These are phyloP conservation scores for Cryptosporidium sp. DNA, from an alignment of 169 alveolate species.

Conservation along the genomic window DNA sequence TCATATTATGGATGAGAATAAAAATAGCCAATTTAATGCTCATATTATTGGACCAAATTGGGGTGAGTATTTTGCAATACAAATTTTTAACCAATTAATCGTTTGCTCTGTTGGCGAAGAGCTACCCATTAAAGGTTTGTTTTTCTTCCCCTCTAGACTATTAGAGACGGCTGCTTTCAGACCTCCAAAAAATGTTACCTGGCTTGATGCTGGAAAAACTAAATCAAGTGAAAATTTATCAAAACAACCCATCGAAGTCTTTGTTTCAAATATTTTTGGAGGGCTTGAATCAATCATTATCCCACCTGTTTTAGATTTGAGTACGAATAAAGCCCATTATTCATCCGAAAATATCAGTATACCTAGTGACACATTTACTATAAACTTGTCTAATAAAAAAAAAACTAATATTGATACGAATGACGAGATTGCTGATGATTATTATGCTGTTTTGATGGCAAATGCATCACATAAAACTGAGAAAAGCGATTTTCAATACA, in stretches of 20 bases:
- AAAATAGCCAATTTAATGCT: conserved; percentile 26
- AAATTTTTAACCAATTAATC: conserved; percentile 41
- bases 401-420: background rate
- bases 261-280: conserved; percentile 69
- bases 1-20: conserved; percentile 33
- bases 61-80: conserved; percentile 56
- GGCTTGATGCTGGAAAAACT: conserved; percentile 29
- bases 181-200: conserved; percentile 38
- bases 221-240: background rate
- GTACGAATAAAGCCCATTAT: background rate
- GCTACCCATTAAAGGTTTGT: conserved; percentile 23
- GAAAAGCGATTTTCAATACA: background rate
- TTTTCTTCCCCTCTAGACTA: conserved; percentile 56
- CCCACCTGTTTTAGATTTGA: conserved; percentile 13
- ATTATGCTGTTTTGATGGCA: conserved; percentile 36
- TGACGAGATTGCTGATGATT: conserved; percentile 50
- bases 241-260: conserved; percentile 25
- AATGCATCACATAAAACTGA: conserved; percentile 8
- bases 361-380: background rate
- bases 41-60: conserved; percentile 65
- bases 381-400: background rate
- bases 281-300: conserved; percentile 45
- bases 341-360: background rate
- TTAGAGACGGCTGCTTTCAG: conserved; percentile 57
- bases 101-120: conserved; percentile 35